phyloP scores from a whole-genome alignment of 345 rosid species.

The Geranium brycei region DNA sequence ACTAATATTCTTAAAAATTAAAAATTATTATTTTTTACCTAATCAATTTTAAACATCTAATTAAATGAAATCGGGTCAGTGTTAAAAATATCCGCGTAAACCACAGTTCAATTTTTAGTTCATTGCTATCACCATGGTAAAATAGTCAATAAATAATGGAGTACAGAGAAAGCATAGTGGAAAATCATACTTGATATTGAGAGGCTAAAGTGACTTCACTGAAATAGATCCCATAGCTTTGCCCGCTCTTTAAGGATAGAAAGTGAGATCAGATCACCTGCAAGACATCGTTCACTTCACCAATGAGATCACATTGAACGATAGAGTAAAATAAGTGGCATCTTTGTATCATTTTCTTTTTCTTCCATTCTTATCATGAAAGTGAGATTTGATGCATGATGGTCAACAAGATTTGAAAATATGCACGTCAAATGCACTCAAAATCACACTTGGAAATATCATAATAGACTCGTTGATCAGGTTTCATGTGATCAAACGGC shows the following conservation, averaged over 20 bases:
- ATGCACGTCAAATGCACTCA: background rate
- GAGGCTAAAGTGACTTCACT: background rate
- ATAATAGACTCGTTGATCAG: too few species aligned
- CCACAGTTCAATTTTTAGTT: too few species aligned
- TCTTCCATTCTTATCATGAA: background rate
- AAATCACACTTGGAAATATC: too few species aligned
- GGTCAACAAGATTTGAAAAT: background rate
- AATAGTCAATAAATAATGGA: background rate
- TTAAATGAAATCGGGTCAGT: too few species aligned
- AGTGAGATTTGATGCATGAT: background rate
- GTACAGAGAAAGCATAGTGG: background rate
- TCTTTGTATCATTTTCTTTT: background rate
- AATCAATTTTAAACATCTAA: too few species aligned
- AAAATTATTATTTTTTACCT: too few species aligned
- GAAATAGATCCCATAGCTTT: background rate
- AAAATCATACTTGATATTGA: background rate
- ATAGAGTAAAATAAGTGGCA: background rate
- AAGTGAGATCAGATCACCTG: background rate
- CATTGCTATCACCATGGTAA: too few species aligned
- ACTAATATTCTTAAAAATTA: too few species aligned
- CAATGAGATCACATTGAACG: background rate
- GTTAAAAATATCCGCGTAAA: too few species aligned
- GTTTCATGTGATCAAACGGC: too few species aligned
- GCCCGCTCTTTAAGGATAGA: background rate
- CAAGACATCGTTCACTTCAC: background rate